Evolutionary conservation across 108 stramenopile genomes (phyloP), one percentile per base, ranked within the genome.

Genomic region (Schizochytrium sp.): DNA sequence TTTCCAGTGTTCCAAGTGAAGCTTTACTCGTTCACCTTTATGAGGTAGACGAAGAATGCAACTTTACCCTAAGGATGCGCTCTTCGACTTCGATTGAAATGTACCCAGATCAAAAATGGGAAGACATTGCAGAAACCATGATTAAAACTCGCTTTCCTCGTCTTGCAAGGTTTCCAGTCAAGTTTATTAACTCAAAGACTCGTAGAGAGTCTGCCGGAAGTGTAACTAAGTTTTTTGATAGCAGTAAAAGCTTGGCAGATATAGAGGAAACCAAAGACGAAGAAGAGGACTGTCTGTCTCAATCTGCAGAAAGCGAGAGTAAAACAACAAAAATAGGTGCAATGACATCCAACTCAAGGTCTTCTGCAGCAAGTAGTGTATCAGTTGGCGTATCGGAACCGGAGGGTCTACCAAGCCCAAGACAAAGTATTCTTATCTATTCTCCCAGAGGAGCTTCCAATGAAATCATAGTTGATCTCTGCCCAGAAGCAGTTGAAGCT

Each of bases 11-110:
- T 44, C 64, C 64, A 7, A 44, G 44, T 44, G 64, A 69, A 44
- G 64, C 64, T 0, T 69, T 44, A 38, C 28, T 69, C 19, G 64
- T 69, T 44, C 12, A 69, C 64, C 40, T 69, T 38, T 69, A 69
- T 3, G 64, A 69, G 64, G 15, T 69, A 8, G 64, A 69, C 28
- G 28, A 7, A 69, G 64, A 69, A 44, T 69, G 64, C 64, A 69
- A 69, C 64, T 7, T 69, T 2, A 28, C 12, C 64, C 44, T 69
- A 2, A 7, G 44, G 10, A 8, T 69, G 64, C 64, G 64, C 64
- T 69, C 3, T 8, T 38, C 2, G 28, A 7, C 2, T 12, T 44
- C 42, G 10, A 38, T 69, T 44, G 44, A 69, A 38, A 38, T 69
- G 42, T 8, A 7, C 12, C 40, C 40, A 7, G 64, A 44, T 15